A percentile compares a stretch with the other conserved stretches of the same genome.
Evolutionary conservation across 441 rosid species (phyloP).

Genomic region (Gossypium aridum): DNA sequence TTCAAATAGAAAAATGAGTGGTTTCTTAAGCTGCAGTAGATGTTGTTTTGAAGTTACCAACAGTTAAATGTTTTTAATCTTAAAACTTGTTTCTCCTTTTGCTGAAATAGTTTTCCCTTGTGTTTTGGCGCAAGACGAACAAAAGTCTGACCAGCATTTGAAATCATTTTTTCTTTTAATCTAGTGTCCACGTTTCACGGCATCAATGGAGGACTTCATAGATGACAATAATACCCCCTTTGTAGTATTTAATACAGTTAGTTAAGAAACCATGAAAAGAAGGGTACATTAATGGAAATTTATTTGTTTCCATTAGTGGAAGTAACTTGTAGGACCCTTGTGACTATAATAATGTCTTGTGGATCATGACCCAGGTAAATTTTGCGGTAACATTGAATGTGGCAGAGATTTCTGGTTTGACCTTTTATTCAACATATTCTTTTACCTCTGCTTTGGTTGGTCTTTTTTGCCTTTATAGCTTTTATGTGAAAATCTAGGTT

Average conservation of each 20-base stretch:
- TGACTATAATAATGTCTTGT: constrained; percentile 27
- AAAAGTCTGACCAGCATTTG: constrained; percentile 17
- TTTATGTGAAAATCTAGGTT: constrained; percentile 18
- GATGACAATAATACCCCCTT: constrained; percentile 23
- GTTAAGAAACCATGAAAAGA: neutral
- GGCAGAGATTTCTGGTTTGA: constrained; percentile 11
- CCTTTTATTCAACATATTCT: neutral
- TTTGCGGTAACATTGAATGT: constrained; percentile 15
- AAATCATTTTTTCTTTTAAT: constrained; percentile 7
- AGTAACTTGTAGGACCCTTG: constrained; percentile 22
- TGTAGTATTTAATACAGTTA: neutral
- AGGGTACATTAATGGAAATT: constrained; percentile 21
- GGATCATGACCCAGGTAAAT: constrained; percentile 16
- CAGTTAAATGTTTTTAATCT: no score
- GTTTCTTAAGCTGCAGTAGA: constrained; percentile 11
- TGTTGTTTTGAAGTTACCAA: constrained; percentile 15
- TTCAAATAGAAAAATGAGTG: neutral
- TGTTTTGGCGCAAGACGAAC: constrained; percentile 17
- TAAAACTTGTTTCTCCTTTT: neutral
- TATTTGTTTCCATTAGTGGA: neutral
- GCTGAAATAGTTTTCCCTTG: constrained; percentile 1
- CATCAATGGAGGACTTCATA: constrained; percentile 39
- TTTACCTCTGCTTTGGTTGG: constrained; percentile 17
- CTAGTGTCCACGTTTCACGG: constrained; percentile 39
- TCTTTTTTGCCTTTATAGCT: constrained; percentile 29